Conservation (phyloP, 495 filamentous ascomycete genomes). For the Cudoniella acicularis region DNA sequence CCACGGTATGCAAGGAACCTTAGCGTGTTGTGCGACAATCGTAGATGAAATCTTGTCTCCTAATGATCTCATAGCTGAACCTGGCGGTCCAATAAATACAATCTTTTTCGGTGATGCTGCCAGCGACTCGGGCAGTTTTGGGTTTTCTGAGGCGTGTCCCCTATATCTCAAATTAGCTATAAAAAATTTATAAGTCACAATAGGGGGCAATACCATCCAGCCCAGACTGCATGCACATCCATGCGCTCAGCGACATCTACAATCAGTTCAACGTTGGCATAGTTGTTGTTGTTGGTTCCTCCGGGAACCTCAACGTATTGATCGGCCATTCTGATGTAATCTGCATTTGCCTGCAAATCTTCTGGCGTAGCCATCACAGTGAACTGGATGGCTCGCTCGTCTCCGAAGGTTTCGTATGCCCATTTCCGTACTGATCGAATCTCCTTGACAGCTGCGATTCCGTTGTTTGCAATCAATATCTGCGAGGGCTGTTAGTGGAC, state of each 20-base stretch:
- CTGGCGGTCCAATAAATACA: slow-evolving; percentile 96
- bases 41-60: slow-evolving; percentile 99
- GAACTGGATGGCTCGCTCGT: slow-evolving; percentile 97
- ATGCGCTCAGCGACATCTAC: slow-evolving; percentile 99
- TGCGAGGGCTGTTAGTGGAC: slow-evolving; percentile 33
- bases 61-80: slow-evolving; percentile 96
- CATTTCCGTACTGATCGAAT: slow-evolving; percentile 98
- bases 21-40: slow-evolving; percentile 96
- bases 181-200: slow-evolving; percentile 29
- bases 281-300: slow-evolving; percentile 99
- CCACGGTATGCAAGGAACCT: slow-evolving; percentile 98
- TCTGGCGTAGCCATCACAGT: slow-evolving; percentile 99
- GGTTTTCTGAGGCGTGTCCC: slow-evolving; percentile 99
- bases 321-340: slow-evolving; percentile 99
- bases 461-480: slow-evolving; percentile 99
- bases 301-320: slow-evolving; percentile 99
- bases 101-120: slow-evolving; percentile 97
- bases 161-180: slow-evolving; percentile 36
- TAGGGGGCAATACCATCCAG: slow-evolving; percentile 96
- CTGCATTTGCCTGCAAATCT: slow-evolving; percentile 94
- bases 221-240: slow-evolving; percentile 98
- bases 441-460: slow-evolving; percentile 98
- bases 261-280: slow-evolving; percentile 98
- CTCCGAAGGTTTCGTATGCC: slow-evolving; percentile 98
- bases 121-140: slow-evolving; percentile 90